Evolutionary conservation across 805 yeast genomes (phyloP).

Genomic region (Wickerhamiella spandovensis): DNA sequence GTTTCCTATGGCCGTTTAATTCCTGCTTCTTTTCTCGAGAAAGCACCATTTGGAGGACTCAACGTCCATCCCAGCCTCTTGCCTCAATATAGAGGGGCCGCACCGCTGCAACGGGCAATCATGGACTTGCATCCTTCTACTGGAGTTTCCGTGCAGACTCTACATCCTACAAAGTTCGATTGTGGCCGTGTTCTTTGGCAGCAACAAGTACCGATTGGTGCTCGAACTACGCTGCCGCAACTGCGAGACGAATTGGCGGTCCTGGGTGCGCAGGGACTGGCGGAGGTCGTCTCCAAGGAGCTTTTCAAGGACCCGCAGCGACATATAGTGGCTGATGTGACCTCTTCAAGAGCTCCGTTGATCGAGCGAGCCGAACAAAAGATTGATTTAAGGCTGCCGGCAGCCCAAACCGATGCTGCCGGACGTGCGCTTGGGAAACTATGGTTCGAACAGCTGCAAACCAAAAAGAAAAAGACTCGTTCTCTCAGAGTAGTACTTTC

Average conservation of each 20-base stretch:
- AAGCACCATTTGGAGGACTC: constrained; percentile 50
- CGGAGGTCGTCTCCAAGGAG: constrained; percentile 29
- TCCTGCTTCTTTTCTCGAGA: constrained; percentile 42
- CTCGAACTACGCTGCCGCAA: neutral
- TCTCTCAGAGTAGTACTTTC: constrained; percentile 8
- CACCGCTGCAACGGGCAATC: constrained; percentile 75
- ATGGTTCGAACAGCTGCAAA: constrained; percentile 10
- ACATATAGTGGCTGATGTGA: neutral
- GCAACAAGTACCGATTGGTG: neutral
- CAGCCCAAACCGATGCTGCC: constrained; percentile 8
- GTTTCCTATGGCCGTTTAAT: constrained; percentile 82
- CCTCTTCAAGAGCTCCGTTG: constrained; percentile 11
- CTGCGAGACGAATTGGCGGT: constrained; percentile 34
- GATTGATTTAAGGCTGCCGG: constrained; percentile 4
- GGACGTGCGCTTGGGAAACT: constrained; percentile 17
- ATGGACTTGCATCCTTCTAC: constrained; percentile 47
- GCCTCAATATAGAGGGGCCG: constrained; percentile 72
- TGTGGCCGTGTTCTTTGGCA: constrained; percentile 58
- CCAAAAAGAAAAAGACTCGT: constrained; percentile 6
- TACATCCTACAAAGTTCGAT: constrained; percentile 82
- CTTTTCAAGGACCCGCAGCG: constrained; percentile 15
- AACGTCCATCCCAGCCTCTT: constrained; percentile 88
- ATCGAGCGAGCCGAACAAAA: constrained; percentile 5
- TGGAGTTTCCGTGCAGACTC: constrained; percentile 81
- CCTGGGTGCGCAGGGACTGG: constrained; percentile 49